Conservation (phyloP, 2,329 filamentous ascomycete genomes). For the Emergomyces africanus region DNA sequence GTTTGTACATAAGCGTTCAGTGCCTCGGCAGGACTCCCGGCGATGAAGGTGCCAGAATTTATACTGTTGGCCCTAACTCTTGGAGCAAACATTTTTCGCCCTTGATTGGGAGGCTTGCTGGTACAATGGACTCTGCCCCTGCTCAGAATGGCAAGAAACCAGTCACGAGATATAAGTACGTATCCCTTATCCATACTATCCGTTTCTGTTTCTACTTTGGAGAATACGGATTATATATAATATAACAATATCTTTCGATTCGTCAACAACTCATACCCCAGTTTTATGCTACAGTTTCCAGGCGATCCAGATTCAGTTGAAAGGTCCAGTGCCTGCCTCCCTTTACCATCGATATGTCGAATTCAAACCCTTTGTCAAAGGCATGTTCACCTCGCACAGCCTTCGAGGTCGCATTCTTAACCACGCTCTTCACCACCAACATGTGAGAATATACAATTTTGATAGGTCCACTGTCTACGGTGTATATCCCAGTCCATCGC, state of each 20-base stretch:
- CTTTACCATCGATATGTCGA: conserved; percentile 90
- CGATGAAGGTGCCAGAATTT: conserved; percentile 53
- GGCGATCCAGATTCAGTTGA: conserved; percentile 79
- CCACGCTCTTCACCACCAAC: conserved; percentile 79
- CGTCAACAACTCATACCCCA: background rate
- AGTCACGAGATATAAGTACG: conserved; percentile 64
- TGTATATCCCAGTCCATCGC: conserved; percentile 50
- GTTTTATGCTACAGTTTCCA: conserved; percentile 55
- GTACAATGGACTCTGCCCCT: conserved; percentile 53
- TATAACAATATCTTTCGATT: too few relatives aligned
- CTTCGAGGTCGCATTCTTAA: conserved; percentile 69
- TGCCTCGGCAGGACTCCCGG: conserved; percentile 62
- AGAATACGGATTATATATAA: too few relatives aligned
- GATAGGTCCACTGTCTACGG: conserved; percentile 64
- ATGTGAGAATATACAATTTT: conserved; percentile 79
- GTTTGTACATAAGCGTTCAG: conserved; percentile 59
- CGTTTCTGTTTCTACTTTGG: background rate
- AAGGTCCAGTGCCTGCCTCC: conserved; percentile 64
- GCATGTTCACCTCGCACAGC: conserved; percentile 72
- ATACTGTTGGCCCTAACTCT: conserved; percentile 62
- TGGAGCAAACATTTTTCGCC: conserved; percentile 83
- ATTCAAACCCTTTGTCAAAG: conserved; percentile 78
- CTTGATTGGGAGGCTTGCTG: conserved; percentile 69
- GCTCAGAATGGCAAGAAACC: conserved; percentile 41
- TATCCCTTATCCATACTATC: conserved; percentile 12